Conservation (phyloP, 202 grass and related monocot genomes). For the Eragrostis tef region DNA sequence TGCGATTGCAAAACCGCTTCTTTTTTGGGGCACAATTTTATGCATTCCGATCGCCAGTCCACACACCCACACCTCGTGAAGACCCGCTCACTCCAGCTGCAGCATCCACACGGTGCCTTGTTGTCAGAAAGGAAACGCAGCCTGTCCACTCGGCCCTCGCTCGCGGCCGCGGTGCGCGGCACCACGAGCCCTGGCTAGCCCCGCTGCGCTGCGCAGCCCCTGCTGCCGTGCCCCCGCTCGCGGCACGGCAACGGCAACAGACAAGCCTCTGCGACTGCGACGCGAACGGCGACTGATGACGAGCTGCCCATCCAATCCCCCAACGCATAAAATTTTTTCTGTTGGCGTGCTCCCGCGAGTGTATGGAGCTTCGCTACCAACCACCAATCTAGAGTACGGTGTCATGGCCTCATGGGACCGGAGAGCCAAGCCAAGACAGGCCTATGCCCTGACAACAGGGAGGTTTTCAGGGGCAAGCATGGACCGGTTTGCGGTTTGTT, state of each 20-base stretch:
- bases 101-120: neutral
- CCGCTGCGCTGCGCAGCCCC: too few relatives aligned
- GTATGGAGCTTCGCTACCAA: slow-evolving; percentile 8
- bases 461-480: neutral
- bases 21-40: too few relatives aligned
- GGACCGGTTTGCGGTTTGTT: neutral
- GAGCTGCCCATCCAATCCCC: neutral
- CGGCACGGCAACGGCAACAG: neutral
- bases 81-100: neutral
- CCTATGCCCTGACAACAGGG: neutral
- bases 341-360: neutral
- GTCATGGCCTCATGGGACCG: too few relatives aligned
- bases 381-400: neutral
- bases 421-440: neutral
- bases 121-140: neutral
- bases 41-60: neutral
- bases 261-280: neutral
- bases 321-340: neutral
- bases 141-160: neutral
- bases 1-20: neutral
- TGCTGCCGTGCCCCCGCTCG: neutral
- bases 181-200: too few relatives aligned
- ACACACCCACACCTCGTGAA: neutral
- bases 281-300: too few relatives aligned
- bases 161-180: too few relatives aligned